Conservation (phyloP, 129 eudicot species). For the Flaveria robusta region DNA sequence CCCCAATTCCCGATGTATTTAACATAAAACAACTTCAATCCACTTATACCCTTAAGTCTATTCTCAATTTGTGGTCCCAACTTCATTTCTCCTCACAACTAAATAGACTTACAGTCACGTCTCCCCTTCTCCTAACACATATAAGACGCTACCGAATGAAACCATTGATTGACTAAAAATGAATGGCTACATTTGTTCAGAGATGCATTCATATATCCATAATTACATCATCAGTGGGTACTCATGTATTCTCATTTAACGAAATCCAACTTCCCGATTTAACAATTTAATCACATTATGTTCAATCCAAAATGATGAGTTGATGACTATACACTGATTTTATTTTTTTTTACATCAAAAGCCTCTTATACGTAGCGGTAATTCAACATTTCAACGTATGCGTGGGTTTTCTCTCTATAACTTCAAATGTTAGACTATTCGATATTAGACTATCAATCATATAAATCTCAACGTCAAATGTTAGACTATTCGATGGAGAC, state of each 20-base stretch:
- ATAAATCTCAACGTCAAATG: not conserved
- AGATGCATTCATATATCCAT: not conserved
- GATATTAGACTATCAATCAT: not conserved
- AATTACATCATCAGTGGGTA: not conserved
- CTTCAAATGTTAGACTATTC: not conserved
- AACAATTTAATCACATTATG: slow-evolving; percentile 9
- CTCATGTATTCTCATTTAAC: not conserved
- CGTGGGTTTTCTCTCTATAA: not conserved
- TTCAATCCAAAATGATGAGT: not conserved
- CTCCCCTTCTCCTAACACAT: slow-evolving; percentile 18
- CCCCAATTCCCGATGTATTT: not conserved
- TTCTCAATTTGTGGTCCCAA: slow-evolving; percentile 1
- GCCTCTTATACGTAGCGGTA: not conserved
- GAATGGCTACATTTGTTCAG: not conserved
- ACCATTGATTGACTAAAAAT: not conserved
- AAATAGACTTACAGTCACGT: slow-evolving; percentile 6
- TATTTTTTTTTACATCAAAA: not conserved
- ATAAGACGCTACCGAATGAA: slow-evolving; percentile 2
- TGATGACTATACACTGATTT: not conserved
- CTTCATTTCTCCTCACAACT: slow-evolving; percentile 2
- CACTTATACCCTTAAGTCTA: not conserved
- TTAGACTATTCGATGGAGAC: not conserved
- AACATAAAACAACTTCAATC: not conserved
- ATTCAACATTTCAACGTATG: not conserved
- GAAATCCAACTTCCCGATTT: not conserved